Conservation (phyloP, 2,329 filamentous ascomycete species). For the Aphanocladium album region DNA sequence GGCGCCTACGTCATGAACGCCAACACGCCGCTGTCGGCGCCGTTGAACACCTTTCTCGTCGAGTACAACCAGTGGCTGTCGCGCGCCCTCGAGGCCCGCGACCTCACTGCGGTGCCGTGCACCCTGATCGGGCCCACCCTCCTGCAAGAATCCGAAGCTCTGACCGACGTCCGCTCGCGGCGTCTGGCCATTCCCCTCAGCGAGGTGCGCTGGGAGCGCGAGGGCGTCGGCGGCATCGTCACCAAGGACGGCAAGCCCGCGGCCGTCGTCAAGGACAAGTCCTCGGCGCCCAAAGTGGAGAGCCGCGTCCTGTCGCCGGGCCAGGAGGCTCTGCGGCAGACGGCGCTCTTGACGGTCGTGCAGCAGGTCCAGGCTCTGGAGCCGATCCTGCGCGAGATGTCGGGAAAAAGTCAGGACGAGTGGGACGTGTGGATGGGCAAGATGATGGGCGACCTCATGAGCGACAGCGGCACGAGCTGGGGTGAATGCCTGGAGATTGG, state of each 20-base stretch:
- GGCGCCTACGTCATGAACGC: slow-evolving; percentile 79
- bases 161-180: slow-evolving; percentile 65
- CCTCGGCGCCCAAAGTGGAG: neutral
- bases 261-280: neutral
- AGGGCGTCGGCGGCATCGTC: slow-evolving; percentile 59
- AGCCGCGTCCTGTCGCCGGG: slow-evolving; percentile 49
- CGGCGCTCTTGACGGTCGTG: slow-evolving; percentile 69
- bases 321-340: slow-evolving; percentile 65
- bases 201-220: slow-evolving; percentile 81
- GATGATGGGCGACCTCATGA: slow-evolving; percentile 79
- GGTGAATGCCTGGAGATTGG: slow-evolving; percentile 84
- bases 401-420: slow-evolving; percentile 83
- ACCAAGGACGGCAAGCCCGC: slow-evolving; percentile 50
- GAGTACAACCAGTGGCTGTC: slow-evolving; percentile 82
- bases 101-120: slow-evolving; percentile 71
- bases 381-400: slow-evolving; percentile 73
- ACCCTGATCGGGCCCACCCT: slow-evolving; percentile 71
- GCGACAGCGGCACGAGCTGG: slow-evolving; percentile 70
- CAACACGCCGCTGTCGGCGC: slow-evolving; percentile 74
- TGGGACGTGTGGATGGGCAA: slow-evolving; percentile 87
- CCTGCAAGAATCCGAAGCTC: slow-evolving; percentile 69
- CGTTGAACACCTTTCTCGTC: slow-evolving; percentile 74
- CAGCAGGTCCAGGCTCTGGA: slow-evolving; percentile 83
- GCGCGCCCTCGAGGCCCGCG: slow-evolving; percentile 66
- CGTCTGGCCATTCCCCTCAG: slow-evolving; percentile 83